These are phyloP conservation scores for Musa schizocarpa DNA, from an alignment of 176 grass and related monocot genomes.

Conservation along the genomic window DNA sequence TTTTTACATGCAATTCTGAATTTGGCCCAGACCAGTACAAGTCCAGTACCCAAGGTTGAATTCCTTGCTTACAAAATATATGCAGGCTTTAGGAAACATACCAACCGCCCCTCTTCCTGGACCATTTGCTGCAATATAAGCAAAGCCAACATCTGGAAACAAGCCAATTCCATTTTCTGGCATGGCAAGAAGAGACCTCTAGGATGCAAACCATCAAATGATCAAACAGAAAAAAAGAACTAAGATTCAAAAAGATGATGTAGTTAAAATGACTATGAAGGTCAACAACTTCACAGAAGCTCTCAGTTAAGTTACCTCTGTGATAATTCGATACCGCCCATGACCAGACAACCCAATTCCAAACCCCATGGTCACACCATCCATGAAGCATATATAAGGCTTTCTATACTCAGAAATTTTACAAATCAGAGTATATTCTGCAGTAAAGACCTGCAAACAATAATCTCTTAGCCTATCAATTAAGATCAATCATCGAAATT, in stretches of 20 bases:
- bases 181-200: constrained; percentile 94
- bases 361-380: constrained; percentile 98
- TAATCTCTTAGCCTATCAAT: not conserved
- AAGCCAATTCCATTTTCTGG: constrained; percentile 94
- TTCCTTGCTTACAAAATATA: no score
- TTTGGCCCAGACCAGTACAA: no score
- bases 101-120: constrained; percentile 52
- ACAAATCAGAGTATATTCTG: constrained; percentile 95
- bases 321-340: constrained; percentile 78
- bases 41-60: no score
- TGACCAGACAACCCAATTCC: constrained; percentile 97
- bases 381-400: constrained; percentile 97
- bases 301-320: constrained; percentile 41
- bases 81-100: not conserved
- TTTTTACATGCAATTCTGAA: no score
- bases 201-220: constrained; percentile 5
- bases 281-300: not conserved
- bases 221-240: not conserved
- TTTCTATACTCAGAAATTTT: constrained; percentile 82
- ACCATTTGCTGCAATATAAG: constrained; percentile 74
- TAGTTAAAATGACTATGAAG: not conserved
- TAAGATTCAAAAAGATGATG: not conserved
- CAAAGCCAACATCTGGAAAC: constrained; percentile 97
- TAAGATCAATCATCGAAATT: not conserved
- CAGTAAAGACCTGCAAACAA: constrained; percentile 72